phyloP scores from a whole-genome alignment of 257 asterid genomes.

The Sherardia arvensis region DNA sequence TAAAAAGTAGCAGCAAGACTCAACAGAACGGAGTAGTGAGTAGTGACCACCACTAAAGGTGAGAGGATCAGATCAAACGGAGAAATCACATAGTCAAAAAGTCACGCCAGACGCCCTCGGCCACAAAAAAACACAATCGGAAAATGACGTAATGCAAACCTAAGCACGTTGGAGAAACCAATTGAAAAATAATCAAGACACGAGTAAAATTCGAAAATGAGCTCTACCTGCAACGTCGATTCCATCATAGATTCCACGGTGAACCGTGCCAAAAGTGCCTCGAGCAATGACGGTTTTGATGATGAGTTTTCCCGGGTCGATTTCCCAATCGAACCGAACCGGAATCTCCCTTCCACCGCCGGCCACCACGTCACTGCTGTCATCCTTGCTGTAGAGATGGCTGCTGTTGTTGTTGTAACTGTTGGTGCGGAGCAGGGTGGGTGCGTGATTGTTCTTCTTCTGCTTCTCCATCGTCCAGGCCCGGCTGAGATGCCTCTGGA shows the following conservation, averaged over 20 bases:
- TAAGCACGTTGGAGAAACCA: background rate
- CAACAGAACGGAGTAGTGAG: conserved; percentile 5
- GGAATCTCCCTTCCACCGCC: conserved; percentile 33
- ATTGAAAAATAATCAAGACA: background rate
- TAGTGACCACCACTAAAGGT: background rate
- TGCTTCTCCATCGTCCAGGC: conserved; percentile 49
- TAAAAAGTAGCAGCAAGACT: background rate
- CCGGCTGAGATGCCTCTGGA: conserved; percentile 53
- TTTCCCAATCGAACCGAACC: conserved; percentile 62
- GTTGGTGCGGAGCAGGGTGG: background rate
- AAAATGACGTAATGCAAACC: background rate
- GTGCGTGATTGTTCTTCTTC: conserved; percentile 13
- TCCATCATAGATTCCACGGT: conserved; percentile 70
- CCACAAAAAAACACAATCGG: background rate
- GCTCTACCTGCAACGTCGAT: conserved; percentile 64
- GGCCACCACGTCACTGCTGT: background rate
- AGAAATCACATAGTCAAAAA: conserved; percentile 1
- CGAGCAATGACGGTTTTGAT: conserved; percentile 63
- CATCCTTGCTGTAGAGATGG: conserved; percentile 4
- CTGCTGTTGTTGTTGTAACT: conserved; percentile 7
- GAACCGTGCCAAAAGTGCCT: conserved; percentile 76
- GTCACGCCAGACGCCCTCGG: background rate
- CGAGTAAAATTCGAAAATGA: background rate
- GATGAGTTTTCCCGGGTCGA: conserved; percentile 55
- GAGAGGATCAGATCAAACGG: conserved; percentile 5